phyloP scores from a whole-genome alignment of 139 green algal species.

The Auxenochlorella protothecoides region DNA sequence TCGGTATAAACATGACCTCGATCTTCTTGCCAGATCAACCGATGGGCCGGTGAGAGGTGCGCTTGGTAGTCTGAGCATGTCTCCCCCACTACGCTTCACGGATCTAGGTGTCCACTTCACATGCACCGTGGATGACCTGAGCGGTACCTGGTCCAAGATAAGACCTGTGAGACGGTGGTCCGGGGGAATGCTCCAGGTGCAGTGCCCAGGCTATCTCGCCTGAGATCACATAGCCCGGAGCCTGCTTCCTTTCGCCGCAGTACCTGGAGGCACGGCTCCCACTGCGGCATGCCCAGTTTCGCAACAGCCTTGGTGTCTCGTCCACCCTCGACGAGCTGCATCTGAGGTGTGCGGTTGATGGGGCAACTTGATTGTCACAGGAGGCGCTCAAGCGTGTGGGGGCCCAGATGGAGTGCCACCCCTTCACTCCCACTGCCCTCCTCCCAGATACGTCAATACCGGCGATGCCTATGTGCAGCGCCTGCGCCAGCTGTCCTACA shows the following conservation, averaged over 20 bases:
- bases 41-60: too few species aligned
- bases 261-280: conserved; percentile 42
- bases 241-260: conserved; percentile 20
- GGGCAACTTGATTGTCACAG: neutral
- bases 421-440: neutral
- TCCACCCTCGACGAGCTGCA: conserved; percentile 38
- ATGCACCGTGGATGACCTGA: conserved; percentile 43
- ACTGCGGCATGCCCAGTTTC: conserved; percentile 45
- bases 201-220: too few species aligned
- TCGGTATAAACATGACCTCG: too few species aligned
- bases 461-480: conserved; percentile 38
- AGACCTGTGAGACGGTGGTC: conserved; percentile 26
- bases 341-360: conserved; percentile 32
- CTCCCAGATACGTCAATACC: conserved; percentile 43
- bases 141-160: conserved; percentile 34
- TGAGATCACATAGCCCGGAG: too few species aligned
- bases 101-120: conserved; percentile 26
- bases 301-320: conserved; percentile 54
- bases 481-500: conserved; percentile 46
- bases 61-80: too few species aligned
- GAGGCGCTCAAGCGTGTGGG: neutral
- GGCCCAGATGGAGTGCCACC: neutral
- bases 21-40: too few species aligned
- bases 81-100: neutral
- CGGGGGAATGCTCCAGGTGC: too few species aligned